Evolutionary conservation across 1,284 basidiomycete genomes (phyloP), one percentile per base, ranked within the genome.

Genomic region (Trichosporon ovoides): DNA sequence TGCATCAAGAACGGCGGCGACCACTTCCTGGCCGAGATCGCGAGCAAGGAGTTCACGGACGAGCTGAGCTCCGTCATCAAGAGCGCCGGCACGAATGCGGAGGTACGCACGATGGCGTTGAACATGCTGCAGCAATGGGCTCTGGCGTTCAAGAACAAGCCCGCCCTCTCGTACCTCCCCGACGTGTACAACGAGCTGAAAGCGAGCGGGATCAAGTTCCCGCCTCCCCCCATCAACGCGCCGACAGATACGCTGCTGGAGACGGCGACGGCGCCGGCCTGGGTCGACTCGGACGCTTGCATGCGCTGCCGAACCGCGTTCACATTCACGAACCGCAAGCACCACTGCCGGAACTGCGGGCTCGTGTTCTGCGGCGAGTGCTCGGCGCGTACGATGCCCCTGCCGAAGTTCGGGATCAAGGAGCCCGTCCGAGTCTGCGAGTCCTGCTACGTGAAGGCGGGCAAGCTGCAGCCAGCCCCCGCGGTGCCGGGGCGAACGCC

Each of bases 1-100:
- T 96, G 92, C 69, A 85, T 98, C 77, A 99, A 99, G 86, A 99
- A 99, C 70, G 92, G 92, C 11, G 96, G 96, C 0, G 92, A 97
- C 66, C 85, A 86, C 56, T 98, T 99, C 70, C 80, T 98, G 48
- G 76, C 77, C 2, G 91, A 94, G 72, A 79, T 95, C 52, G 85
- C 88, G 3, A 91, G 90, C 13, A 83, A 88, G 60, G 93, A 96
- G 72, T 95, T 98, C 73, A 87, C 95, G 77, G 94, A 98, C 75
- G 91, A 92, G 60, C 67, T 77, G 65, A 68, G 71, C 3, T 64
- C 58, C 1, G 43, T 74, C 22, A 74, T 78, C 61, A 70, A 71
- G 52, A 60, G 70, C 24, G 38, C 43, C 14, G 36, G 18, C 36
- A 79, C 90, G 53, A 94, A 91, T 69, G 81, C 84, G 57, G 88